These are phyloP conservation scores for Leptographium galeiforme DNA, from an alignment of 2,329 filamentous ascomycete genomes.

Conservation along the genomic window DNA sequence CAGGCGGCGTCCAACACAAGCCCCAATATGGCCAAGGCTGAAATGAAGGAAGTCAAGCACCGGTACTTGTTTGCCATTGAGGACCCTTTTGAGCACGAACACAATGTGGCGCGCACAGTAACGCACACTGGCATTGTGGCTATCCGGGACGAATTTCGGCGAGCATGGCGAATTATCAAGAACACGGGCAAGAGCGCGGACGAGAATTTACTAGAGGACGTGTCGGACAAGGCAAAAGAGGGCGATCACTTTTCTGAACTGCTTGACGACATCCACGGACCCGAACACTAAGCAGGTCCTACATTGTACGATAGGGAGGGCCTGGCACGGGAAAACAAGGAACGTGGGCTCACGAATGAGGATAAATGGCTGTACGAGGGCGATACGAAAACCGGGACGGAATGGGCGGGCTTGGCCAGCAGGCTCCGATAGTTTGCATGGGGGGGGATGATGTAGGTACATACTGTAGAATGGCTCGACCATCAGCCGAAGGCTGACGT, in stretches of 20 bases:
- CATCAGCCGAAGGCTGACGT: too few species aligned
- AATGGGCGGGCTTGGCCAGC: not conserved
- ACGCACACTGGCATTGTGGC: conserved; percentile 69
- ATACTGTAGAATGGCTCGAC: too few species aligned
- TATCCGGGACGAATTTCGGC: conserved; percentile 72
- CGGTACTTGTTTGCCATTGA: conserved; percentile 83
- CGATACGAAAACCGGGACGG: not conserved
- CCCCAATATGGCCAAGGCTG: conserved; percentile 17
- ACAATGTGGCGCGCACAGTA: conserved; percentile 81
- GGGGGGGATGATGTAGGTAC: too few species aligned
- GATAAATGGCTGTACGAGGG: not conserved
- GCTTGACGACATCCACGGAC: conserved; percentile 27
- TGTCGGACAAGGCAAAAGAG: conserved; percentile 21
- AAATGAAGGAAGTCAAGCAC: conserved; percentile 57
- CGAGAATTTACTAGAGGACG: conserved; percentile 41
- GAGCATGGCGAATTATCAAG: conserved; percentile 61
- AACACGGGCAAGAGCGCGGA: conserved; percentile 27
- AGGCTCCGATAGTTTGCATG: not conserved
- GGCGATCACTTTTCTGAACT: conserved; percentile 22
- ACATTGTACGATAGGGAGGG: not conserved
- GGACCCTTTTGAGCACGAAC: conserved; percentile 77
- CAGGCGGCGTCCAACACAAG: conserved; percentile 3
- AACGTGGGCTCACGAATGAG: not conserved
- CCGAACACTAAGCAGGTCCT: not conserved
- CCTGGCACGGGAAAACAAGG: not conserved